Conservation (phyloP, 768 basidiomycete species). For the Boletellus emodensis region DNA sequence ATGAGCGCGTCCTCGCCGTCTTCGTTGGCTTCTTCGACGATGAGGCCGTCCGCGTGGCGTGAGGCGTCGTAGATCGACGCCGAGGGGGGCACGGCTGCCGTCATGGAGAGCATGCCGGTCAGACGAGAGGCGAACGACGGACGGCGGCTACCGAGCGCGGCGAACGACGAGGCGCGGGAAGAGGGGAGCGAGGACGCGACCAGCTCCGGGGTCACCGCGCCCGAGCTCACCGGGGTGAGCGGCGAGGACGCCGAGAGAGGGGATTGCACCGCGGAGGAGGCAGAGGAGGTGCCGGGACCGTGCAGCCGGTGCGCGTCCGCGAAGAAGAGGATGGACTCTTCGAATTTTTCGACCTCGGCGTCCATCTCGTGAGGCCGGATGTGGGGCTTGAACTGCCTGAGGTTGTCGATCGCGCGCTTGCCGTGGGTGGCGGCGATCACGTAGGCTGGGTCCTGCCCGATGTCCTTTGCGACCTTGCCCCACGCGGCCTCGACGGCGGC, state of each 20-base stretch:
- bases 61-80: slow-evolving; percentile 18
- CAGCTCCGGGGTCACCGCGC: slow-evolving; percentile 40
- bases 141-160: slow-evolving; percentile 33
- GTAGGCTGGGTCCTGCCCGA: slow-evolving; percentile 61
- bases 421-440: slow-evolving; percentile 78
- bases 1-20: slow-evolving; percentile 32
- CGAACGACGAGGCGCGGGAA: slow-evolving; percentile 44
- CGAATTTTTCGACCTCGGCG: slow-evolving; percentile 55
- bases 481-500: slow-evolving; percentile 72
- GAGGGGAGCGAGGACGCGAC: slow-evolving; percentile 36
- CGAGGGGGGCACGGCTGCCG: slow-evolving; percentile 27
- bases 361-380: slow-evolving; percentile 56
- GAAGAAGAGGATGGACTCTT: slow-evolving; percentile 60
- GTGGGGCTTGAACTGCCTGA: slow-evolving; percentile 55
- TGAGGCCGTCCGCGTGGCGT: slow-evolving; percentile 25
- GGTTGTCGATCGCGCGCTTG: slow-evolving; percentile 73
- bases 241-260: slow-evolving; percentile 9
- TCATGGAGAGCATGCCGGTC: slow-evolving; percentile 38
- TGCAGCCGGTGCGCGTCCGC: slow-evolving; percentile 54
- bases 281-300: slow-evolving; percentile 30
- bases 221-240: slow-evolving; percentile 28
- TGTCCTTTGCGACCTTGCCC: slow-evolving; percentile 66
- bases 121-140: slow-evolving; percentile 46
- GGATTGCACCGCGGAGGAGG: slow-evolving; percentile 22
- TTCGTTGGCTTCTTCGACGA: slow-evolving; percentile 33